Evolutionary conservation across 768 basidiomycete species (phyloP), one percentile per base, ranked within the genome.

Genomic region (Tricholoma hemisulphureum): DNA sequence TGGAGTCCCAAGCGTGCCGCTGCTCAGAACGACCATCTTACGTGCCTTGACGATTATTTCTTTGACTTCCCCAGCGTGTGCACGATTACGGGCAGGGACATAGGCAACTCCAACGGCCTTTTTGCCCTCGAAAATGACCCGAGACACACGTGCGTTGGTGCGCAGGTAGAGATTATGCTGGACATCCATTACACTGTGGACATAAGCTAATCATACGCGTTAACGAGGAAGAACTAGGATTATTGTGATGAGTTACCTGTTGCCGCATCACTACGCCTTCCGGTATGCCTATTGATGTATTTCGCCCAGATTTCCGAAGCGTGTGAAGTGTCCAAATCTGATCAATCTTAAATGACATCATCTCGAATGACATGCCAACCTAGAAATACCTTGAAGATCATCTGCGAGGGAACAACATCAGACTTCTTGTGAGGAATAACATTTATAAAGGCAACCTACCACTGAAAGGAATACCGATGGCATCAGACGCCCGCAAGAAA

Each of bases 271-370:
- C 84, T 86, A 51, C 86, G 84, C 60, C 87, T 76, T 58, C 87
- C 87, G 32, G 86, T 88, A 65, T 87, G 82, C 62, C 85, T 79
- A 70, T 87, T 87, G 77, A 89, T 86, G 66, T 88, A 89, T 68
- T 89, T 88, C 51, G 86, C 86, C 87, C 86, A 88, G 56, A 87
- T 85, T 69, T 88, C 87, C 55, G 86, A 80, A 21, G 75, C 85
- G 62, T 88, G 83, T 26, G 80, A 67, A 21, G 85, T 85, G 52
- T 76, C 70, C 37, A 86, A 75, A 69, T 87, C 87, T 80, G 55
- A 18, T 26, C 5, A 20, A 35, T 14, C n/a, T 31, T 52, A 8
- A 39, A 20, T 56, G 6, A 53, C 5, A 37, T 31, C 29, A 20
- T n/a, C 0, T 14, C 18, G 14, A n/a, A 13, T 45, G 4, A 13